These are phyloP conservation scores for Ogataea degrootiae DNA, from an alignment of 805 yeast species.

Conservation along the genomic window DNA sequence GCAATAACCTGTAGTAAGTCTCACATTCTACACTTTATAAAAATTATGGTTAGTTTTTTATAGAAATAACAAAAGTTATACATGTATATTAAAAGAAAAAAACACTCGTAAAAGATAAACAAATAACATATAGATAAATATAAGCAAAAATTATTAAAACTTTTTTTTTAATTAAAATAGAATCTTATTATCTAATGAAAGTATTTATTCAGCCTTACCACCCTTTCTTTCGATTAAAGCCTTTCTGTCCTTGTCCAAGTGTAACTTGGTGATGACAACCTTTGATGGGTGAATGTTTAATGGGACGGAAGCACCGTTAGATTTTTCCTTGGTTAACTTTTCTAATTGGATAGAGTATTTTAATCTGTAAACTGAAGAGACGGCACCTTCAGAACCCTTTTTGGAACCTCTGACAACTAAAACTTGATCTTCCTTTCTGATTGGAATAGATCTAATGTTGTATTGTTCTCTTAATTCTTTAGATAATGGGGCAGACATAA, in stretches of 20 bases:
- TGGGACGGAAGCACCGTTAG: slow-evolving; percentile 96
- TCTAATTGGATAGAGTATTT: slow-evolving; percentile 95
- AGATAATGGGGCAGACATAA: slow-evolving; percentile 98
- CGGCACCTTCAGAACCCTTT: slow-evolving; percentile 99
- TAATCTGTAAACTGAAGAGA: slow-evolving; percentile 97
- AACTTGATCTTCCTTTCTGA: slow-evolving; percentile 97
- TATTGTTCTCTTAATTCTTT: slow-evolving; percentile 98
- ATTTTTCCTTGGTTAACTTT: slow-evolving; percentile 96
- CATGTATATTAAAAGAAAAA: slow-evolving; percentile 1
- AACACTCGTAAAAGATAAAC: slow-evolving; percentile 1
- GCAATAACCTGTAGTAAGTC: too few relatives aligned
- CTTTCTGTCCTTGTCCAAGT: slow-evolving; percentile 98
- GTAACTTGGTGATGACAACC: slow-evolving; percentile 97
- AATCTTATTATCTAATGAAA: slow-evolving; percentile 1
- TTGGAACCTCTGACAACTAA: slow-evolving; percentile 96
- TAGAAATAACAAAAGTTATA: slow-evolving; percentile 1
- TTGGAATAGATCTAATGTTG: slow-evolving; percentile 92
- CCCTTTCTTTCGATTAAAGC: slow-evolving; percentile 96
- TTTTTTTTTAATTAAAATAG: background rate
- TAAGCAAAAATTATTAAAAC: background rate
- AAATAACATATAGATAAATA: background rate
- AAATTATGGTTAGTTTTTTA: background rate
- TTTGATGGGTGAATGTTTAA: slow-evolving; percentile 97
- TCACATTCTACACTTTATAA: background rate
- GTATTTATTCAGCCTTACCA: slow-evolving; percentile 84